phyloP scores from a whole-genome alignment of 2,329 filamentous ascomycete species.

The Arthrobotrys pseudoclavata region DNA sequence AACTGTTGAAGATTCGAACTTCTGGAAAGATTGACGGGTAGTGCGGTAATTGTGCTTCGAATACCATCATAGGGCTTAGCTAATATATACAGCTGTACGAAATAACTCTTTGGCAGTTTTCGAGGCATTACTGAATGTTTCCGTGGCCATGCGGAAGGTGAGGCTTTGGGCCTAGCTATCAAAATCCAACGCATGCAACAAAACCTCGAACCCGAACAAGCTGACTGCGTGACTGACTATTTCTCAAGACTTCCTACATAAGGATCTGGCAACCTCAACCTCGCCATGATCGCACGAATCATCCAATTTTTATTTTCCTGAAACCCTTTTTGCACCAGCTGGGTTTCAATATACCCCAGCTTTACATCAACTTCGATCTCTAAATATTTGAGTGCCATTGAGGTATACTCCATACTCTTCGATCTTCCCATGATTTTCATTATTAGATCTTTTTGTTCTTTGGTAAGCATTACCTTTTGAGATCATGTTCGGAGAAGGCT shows the following conservation, averaged over 20 bases:
- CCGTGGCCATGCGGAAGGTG: background rate
- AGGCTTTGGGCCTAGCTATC: background rate
- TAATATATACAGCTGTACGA: background rate
- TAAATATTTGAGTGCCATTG: slow-evolving; percentile 5
- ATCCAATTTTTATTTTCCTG: slow-evolving; percentile 25
- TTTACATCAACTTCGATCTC: slow-evolving; percentile 1
- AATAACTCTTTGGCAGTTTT: background rate
- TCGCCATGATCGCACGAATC: slow-evolving; percentile 31
- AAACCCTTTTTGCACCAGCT: background rate
- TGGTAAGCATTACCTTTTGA: background rate
- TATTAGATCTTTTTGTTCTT: slow-evolving; percentile 15
- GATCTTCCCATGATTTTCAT: slow-evolving; percentile 15
- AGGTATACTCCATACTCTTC: slow-evolving; percentile 31
- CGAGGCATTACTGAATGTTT: background rate
- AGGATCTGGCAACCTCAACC: slow-evolving; percentile 9
- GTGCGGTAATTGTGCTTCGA: background rate
- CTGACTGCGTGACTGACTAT: background rate
- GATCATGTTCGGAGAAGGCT: slow-evolving; percentile 18
- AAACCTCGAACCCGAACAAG: background rate
- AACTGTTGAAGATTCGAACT: background rate
- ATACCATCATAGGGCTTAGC: slow-evolving; percentile 5
- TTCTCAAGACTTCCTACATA: background rate
- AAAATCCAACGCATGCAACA: background rate
- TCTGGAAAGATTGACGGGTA: background rate
- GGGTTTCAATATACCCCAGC: slow-evolving; percentile 14